A percentile compares a stretch with the other conserved stretches of the same genome.
Evolutionary conservation across 768 basidiomycete species (phyloP).

Genomic region (Glaciozyma martinii): DNA sequence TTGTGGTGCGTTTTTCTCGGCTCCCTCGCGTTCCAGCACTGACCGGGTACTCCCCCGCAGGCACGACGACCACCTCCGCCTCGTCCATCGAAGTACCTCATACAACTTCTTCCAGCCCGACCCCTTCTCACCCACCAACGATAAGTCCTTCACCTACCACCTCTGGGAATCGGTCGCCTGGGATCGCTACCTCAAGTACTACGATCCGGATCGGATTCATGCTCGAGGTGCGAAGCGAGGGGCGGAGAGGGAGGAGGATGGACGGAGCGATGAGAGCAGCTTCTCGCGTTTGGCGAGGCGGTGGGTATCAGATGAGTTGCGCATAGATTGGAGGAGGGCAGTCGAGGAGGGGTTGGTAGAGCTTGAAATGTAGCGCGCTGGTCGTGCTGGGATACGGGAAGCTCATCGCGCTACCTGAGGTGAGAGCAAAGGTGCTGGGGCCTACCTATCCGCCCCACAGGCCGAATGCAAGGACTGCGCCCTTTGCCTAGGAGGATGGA

Average conservation of each 20-base stretch:
- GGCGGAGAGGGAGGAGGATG: constrained; percentile 5
- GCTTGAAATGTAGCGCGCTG: not conserved
- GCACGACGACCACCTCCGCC: constrained; percentile 24
- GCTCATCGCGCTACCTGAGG: too few species aligned
- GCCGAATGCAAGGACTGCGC: too few species aligned
- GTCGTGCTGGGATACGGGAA: too few species aligned
- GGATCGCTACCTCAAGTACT: constrained; percentile 32
- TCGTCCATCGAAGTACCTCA: constrained; percentile 34
- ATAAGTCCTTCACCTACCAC: constrained; percentile 37
- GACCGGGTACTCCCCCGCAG: not conserved
- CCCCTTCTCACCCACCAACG: constrained; percentile 4
- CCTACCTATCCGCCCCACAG: too few species aligned
- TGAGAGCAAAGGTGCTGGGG: too few species aligned
- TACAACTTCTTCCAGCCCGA: constrained; percentile 36
- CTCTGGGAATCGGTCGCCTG: constrained; percentile 40
- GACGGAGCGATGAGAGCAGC: constrained; percentile 28
- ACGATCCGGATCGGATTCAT: constrained; percentile 36
- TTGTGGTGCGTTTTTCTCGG: constrained; percentile 33
- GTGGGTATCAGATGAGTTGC: constrained; percentile 14
- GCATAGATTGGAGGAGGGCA: constrained; percentile 13
- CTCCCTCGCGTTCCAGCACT: not conserved
- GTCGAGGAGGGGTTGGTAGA: not conserved
- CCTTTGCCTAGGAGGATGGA: too few species aligned
- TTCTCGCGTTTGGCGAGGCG: constrained; percentile 37
- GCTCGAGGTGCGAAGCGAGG: constrained; percentile 13